Evolutionary conservation across 306 rosid species (phyloP), one percentile per base, ranked within the genome.

Genomic region (Lathyrus oleraceus): DNA sequence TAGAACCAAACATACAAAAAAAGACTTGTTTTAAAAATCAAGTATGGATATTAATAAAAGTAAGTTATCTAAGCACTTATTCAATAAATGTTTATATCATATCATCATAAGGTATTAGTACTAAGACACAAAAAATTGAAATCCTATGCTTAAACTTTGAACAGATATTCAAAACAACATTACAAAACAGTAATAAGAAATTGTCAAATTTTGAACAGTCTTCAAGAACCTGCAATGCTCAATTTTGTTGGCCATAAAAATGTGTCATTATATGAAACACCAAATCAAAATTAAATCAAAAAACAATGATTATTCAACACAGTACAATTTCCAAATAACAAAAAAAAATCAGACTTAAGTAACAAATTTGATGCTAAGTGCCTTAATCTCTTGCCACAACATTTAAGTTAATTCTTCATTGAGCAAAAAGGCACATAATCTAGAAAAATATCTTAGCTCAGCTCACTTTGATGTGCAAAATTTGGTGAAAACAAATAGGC

Each of bases 401-500:
- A 77, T 61, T 67, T 61, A 68, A 57, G 60, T 3, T 73, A 73
- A 60, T 13, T 61, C 11, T 13, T 61, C 36, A 43, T 14, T 27
- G 20, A 43, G 58, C 69, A 65, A 78, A 43, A 78, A 43, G 74
- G 82, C 68, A 70, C 71, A 17, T 76, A 42, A 25, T 45, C 74
- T 58, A 60, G 53, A 54, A 57, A 57, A 38, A 57, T 27, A 57
- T 27, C 63, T 28, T 54, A 69, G 12, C 53, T 42, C 17, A 28
- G 44, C 81, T 77, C 38, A 27, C 61, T 19, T 25, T 67, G 39
- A 35, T 35, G 39, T 35, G 72, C 78, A 71, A 77, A 72, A 61
- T 70, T 82, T 82, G 21, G 67, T 51, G 76, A 61, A 73, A 67
- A 73, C 74, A 69, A 69, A 69, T 69, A 15, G 78, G 67, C 62